These are phyloP conservation scores for Aspergillus asperescens DNA, from an alignment of 495 filamentous ascomycete species.

Conservation along the genomic window DNA sequence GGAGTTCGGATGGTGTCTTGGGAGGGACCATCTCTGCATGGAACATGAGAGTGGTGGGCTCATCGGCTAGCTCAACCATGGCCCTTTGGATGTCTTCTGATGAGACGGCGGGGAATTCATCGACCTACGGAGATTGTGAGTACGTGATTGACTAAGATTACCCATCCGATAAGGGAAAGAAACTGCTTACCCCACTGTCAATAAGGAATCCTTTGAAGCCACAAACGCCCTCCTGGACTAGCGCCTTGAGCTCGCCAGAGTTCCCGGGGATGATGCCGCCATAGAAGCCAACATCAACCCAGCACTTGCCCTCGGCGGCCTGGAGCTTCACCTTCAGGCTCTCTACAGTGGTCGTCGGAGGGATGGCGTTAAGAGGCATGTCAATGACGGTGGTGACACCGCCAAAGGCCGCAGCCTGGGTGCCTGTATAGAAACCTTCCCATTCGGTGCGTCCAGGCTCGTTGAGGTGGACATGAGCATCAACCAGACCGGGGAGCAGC, in stretches of 20 bases:
- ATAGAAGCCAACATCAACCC: slow-evolving; percentile 98
- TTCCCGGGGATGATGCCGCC: slow-evolving; percentile 94
- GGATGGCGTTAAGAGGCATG: slow-evolving; percentile 97
- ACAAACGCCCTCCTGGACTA: slow-evolving; percentile 79
- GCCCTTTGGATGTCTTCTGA: slow-evolving; percentile 70
- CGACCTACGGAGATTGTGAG: slow-evolving; percentile 53
- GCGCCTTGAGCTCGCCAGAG: slow-evolving; percentile 65
- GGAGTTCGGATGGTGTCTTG: slow-evolving; percentile 69
- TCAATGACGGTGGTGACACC: slow-evolving; percentile 98
- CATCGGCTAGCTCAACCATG: slow-evolving; percentile 70
- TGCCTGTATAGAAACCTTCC: slow-evolving; percentile 96
- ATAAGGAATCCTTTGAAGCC: slow-evolving; percentile 99
- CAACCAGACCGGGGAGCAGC: slow-evolving; percentile 86
- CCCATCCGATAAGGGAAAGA: slow-evolving; percentile 1
- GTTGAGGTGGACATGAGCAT: slow-evolving; percentile 97
- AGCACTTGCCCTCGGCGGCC: slow-evolving; percentile 85
- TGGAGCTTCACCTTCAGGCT: slow-evolving; percentile 78
- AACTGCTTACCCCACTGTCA: slow-evolving; percentile 77
- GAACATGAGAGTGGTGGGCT: slow-evolving; percentile 91
- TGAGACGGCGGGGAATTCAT: slow-evolving; percentile 90
- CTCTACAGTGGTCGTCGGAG: slow-evolving; percentile 84
- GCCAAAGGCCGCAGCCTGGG: slow-evolving; percentile 87
- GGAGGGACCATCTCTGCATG: slow-evolving; percentile 98
- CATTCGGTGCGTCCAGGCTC: slow-evolving; percentile 97
- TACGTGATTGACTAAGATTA: slow-evolving; percentile 2